Evolutionary conservation across 2,329 filamentous ascomycete genomes (phyloP).

Genomic region (Elsinoe australis): DNA sequence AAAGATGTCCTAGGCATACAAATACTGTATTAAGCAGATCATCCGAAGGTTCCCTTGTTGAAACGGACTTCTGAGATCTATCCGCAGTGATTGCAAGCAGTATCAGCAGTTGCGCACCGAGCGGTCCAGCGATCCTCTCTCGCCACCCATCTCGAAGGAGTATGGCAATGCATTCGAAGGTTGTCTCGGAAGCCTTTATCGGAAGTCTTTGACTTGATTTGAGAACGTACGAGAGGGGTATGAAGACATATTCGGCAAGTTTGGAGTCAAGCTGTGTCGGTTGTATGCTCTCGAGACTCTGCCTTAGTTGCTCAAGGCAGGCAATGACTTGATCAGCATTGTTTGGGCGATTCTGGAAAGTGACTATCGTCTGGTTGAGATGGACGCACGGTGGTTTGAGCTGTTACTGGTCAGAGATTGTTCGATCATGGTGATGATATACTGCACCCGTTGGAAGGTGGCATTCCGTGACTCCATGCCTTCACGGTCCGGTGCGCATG

Average conservation of each 20-base stretch:
- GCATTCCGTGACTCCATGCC: slow-evolving; percentile 30
- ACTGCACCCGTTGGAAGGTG: slow-evolving; percentile 32
- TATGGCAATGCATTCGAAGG: slow-evolving; percentile 64
- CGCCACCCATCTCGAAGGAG: slow-evolving; percentile 77
- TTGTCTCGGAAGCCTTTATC: slow-evolving; percentile 63
- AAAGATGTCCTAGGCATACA: slow-evolving; percentile 58
- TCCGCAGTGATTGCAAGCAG: slow-evolving; percentile 75
- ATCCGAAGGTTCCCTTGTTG: slow-evolving; percentile 52
- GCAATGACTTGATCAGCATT: slow-evolving; percentile 42
- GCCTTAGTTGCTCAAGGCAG: slow-evolving; percentile 41
- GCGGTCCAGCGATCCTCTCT: slow-evolving; percentile 57
- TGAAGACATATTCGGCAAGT: slow-evolving; percentile 89
- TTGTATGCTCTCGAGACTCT: slow-evolving; percentile 31
- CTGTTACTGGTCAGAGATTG: slow-evolving; percentile 31
- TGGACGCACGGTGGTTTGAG: slow-evolving; percentile 53
- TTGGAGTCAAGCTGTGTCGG: slow-evolving; percentile 58
- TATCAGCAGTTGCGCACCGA: slow-evolving; percentile 78
- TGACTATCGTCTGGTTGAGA: slow-evolving; percentile 48
- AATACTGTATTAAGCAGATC: slow-evolving; percentile 69
- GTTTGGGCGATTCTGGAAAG: slow-evolving; percentile 41
- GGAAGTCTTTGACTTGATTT: slow-evolving; percentile 66
- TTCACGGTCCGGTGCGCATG: no score
- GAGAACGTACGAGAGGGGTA: slow-evolving; percentile 81
- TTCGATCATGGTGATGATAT: not conserved
- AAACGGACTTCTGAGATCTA: slow-evolving; percentile 54